Conservation (phyloP, 2,329 filamentous ascomycete genomes). For the Colletotrichum coccodes region DNA sequence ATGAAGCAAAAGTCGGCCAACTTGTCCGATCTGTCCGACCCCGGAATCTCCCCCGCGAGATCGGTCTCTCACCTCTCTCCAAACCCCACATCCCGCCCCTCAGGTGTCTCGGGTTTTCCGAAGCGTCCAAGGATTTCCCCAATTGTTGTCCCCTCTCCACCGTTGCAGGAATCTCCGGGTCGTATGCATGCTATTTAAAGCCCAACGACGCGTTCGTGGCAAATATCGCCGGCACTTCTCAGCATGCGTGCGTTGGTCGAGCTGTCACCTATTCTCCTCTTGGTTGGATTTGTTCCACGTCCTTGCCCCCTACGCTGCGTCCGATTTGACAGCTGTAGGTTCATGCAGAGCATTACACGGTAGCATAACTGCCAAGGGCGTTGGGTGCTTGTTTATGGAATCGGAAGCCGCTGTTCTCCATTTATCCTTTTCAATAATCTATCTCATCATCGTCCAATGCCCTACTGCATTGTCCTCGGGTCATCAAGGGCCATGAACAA, state of each 20-base stretch:
- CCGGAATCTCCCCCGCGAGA: conserved; percentile 17
- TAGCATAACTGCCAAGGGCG: background rate
- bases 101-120: conserved; percentile 16
- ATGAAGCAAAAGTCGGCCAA: conserved; percentile 6
- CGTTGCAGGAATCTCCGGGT: conserved; percentile 4
- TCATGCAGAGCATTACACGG: too few species aligned
- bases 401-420: background rate
- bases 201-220: background rate
- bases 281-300: background rate
- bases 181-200: conserved; percentile 9
- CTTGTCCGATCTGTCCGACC: conserved; percentile 20
- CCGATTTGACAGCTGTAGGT: too few species aligned
- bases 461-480: conserved; percentile 11
- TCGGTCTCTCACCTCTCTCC: background rate
- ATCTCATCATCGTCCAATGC: background rate
- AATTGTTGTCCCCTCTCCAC: background rate
- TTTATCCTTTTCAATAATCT: background rate
- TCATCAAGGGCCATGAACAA: conserved; percentile 22
- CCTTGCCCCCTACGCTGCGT: too few species aligned
- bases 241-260: background rate
- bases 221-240: background rate
- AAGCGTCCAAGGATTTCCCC: background rate
- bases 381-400: too few species aligned
- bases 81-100: background rate
- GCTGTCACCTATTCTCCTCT: background rate